Percentiles rank a stretch among this genome's conserved stretches.
Evolutionary conservation across 140 eudicot species (phyloP).

Genomic region (Stevia rebaudiana): DNA sequence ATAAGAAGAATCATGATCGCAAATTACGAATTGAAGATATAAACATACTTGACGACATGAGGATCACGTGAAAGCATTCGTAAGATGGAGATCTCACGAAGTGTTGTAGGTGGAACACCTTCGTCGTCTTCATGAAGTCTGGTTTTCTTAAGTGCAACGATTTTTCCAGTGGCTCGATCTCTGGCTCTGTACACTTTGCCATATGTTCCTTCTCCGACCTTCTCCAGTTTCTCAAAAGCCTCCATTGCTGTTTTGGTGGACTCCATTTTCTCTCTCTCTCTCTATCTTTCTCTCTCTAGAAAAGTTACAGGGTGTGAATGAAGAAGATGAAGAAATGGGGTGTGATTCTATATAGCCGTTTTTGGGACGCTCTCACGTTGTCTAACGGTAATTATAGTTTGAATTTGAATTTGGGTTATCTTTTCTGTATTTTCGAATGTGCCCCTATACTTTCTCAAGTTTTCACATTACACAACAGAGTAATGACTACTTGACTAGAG

Average conservation of each 20-base stretch:
- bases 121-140: slow-evolving; percentile 76
- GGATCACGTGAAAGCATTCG: slow-evolving; percentile 90
- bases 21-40: not conserved
- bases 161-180: slow-evolving; percentile 66
- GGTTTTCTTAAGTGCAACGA: slow-evolving; percentile 78
- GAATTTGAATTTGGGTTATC: not conserved
- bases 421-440: not conserved
- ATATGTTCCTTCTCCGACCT: slow-evolving; percentile 86
- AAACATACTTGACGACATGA: slow-evolving; percentile 57
- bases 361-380: slow-evolving; percentile 14
- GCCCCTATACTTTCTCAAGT: not conserved
- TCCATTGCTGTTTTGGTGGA: slow-evolving; percentile 56
- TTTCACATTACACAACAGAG: not conserved
- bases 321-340: slow-evolving; percentile 1
- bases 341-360: slow-evolving; percentile 16
- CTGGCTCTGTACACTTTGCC: slow-evolving; percentile 87
- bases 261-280: not conserved
- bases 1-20: not conserved
- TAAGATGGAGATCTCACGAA: slow-evolving; percentile 76
- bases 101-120: slow-evolving; percentile 94
- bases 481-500: too few relatives aligned
- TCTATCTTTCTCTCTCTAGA: slow-evolving; percentile 6
- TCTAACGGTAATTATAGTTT: slow-evolving; percentile 29
- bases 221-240: slow-evolving; percentile 65
- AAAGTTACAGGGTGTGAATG: not conserved